Conservation (phyloP, 2,329 filamentous ascomycete species). For the Microsporum audouinii region DNA sequence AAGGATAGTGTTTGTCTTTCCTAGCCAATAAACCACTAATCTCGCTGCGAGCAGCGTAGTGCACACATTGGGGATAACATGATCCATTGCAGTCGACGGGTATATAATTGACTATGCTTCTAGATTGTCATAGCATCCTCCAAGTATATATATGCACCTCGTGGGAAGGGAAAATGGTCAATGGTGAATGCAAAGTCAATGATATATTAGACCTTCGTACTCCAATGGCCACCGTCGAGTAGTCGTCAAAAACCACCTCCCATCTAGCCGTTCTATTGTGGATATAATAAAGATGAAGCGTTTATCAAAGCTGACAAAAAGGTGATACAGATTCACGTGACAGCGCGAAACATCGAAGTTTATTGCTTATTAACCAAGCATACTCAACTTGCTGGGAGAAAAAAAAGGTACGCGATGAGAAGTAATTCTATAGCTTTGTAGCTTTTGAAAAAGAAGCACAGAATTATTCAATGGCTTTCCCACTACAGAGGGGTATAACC, state of each 20-base stretch:
- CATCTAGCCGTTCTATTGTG: no score
- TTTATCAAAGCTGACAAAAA: no score
- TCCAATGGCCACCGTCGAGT: no score
- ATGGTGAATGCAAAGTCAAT: no score
- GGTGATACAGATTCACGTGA: neutral
- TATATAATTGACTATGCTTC: neutral
- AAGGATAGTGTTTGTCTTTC: constrained; percentile 38
- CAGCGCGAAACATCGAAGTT: no score
- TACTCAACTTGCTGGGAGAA: neutral
- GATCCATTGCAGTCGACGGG: neutral
- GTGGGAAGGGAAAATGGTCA: no score
- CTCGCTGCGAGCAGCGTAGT: neutral
- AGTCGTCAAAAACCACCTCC: no score
- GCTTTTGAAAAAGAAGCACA: neutral
- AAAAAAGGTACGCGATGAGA: neutral
- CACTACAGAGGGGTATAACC: constrained; percentile 55
- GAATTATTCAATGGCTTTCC: constrained; percentile 44
- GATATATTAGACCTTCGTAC: no score
- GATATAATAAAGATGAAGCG: no score
- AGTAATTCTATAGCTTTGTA: neutral
- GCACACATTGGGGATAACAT: neutral
- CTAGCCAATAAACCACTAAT: constrained; percentile 28
- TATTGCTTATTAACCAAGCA: neutral
- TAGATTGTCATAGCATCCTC: neutral
- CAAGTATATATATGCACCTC: neutral